Percentiles rank a stretch among this genome's conserved stretches.
Conservation (phyloP, 1,139 yeast species). For the Yamadazyma triangularis region DNA sequence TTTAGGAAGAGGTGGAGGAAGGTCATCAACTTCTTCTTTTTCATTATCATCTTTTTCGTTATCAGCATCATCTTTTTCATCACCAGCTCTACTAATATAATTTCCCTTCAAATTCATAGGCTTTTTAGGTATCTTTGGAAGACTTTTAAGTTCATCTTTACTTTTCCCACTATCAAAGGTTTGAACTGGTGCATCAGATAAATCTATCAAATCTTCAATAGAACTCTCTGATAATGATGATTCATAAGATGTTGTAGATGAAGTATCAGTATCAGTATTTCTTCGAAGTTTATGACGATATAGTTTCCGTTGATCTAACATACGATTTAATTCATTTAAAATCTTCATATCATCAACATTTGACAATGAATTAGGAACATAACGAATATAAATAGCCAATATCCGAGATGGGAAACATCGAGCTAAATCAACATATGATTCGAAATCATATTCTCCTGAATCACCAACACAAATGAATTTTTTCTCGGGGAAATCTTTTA, state of each 20-base stretch:
- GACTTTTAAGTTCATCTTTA: slow-evolving; percentile 15
- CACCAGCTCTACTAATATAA: slow-evolving; percentile 7
- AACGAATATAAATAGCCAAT: slow-evolving; percentile 74
- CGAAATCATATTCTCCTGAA: slow-evolving; percentile 92
- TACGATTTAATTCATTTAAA: slow-evolving; percentile 27
- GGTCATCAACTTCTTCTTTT: background rate
- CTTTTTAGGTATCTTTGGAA: slow-evolving; percentile 40
- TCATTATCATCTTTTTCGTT: slow-evolving; percentile 1
- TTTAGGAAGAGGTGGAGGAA: slow-evolving; percentile 15
- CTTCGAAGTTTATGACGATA: background rate
- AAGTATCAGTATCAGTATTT: background rate
- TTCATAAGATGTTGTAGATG: background rate
- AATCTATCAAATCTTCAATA: slow-evolving; percentile 30
- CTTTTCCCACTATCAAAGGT: background rate
- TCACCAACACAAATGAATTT: slow-evolving; percentile 87
- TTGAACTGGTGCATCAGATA: slow-evolving; percentile 18
- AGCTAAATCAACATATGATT: slow-evolving; percentile 80
- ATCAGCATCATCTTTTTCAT: slow-evolving; percentile 2
- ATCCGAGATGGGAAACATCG: slow-evolving; percentile 56
- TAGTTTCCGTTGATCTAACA: slow-evolving; percentile 4
- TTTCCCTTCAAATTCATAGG: slow-evolving; percentile 30
- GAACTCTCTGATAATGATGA: background rate
- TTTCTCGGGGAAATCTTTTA: slow-evolving; percentile 71
- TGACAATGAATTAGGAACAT: slow-evolving; percentile 66
- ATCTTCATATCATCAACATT: slow-evolving; percentile 43